Conservation (phyloP, 371 early-diverging fungal genomes). For the Mucor irregularis region DNA sequence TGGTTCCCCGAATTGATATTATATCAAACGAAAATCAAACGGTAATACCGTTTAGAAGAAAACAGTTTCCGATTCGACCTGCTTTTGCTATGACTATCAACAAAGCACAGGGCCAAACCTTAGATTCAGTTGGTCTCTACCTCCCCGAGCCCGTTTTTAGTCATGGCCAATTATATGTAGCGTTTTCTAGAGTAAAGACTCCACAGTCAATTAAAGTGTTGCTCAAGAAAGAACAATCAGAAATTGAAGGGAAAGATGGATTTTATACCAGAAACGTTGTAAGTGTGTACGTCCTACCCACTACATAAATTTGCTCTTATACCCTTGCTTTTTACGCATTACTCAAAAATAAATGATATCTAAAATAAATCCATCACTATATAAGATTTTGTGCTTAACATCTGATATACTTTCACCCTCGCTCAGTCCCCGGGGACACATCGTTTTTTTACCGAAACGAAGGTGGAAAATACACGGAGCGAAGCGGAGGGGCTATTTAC, state of each 20-base stretch:
- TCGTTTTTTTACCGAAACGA: no score
- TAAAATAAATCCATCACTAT: no score
- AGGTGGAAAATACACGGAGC: no score
- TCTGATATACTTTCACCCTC: no score
- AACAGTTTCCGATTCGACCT: constrained; percentile 21
- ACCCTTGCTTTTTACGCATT: no score
- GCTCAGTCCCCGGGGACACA: no score
- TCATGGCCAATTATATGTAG: background rate
- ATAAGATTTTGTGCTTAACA: no score
- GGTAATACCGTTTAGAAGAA: background rate
- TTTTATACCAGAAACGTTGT: background rate
- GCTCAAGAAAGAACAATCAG: background rate
- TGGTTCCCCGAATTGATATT: background rate
- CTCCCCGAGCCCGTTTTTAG: constrained; percentile 14
- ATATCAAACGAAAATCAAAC: background rate
- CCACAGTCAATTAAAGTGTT: background rate
- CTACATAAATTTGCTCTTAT: no score
- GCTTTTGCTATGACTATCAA: constrained; percentile 33
- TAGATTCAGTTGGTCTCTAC: constrained; percentile 24
- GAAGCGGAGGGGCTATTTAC: no score
- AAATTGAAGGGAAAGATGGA: background rate
- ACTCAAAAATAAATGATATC: no score
- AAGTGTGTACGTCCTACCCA: no score
- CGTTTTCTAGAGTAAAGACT: background rate
- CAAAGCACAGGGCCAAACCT: constrained; percentile 31